A percentile compares a stretch with the other conserved stretches of the same genome.
phyloP scores from a whole-genome alignment of 2,329 filamentous ascomycete genomes.

The Stachybotrys elegans region DNA sequence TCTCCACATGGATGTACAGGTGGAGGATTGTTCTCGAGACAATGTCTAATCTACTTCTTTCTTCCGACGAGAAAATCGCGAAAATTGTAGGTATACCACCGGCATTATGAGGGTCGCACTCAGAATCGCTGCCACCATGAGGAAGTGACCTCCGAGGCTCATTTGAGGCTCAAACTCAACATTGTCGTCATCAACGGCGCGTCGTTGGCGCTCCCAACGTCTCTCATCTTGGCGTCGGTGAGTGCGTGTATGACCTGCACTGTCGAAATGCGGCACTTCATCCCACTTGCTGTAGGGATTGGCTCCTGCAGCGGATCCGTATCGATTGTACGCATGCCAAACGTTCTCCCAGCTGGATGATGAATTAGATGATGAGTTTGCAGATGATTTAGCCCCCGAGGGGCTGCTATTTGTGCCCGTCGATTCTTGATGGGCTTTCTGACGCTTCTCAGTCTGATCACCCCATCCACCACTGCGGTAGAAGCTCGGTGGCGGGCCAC shows the following conservation, averaged over 20 bases:
- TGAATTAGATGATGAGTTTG: too few species aligned
- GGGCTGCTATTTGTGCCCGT: constrained; percentile 24
- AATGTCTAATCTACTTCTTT: constrained; percentile 15
- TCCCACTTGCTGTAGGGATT: constrained; percentile 41
- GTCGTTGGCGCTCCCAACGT: constrained; percentile 25
- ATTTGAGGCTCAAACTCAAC: constrained; percentile 36
- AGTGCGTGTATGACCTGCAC: constrained; percentile 64
- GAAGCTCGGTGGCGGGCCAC: constrained; percentile 84
- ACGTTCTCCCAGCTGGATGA: neutral
- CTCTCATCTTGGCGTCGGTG: constrained; percentile 59
- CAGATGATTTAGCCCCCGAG: constrained; percentile 3
- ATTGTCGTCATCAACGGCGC: constrained; percentile 33
- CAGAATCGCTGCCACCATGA: constrained; percentile 44
- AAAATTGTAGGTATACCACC: constrained; percentile 32
- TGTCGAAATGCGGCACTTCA: constrained; percentile 75
- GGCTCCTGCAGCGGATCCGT: constrained; percentile 57
- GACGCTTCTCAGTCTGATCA: constrained; percentile 53
- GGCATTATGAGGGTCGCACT: constrained; percentile 41
- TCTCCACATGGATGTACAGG: neutral
- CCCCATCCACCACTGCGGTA: constrained; percentile 80
- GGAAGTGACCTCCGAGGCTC: constrained; percentile 39
- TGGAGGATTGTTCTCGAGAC: too few species aligned
- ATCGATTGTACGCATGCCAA: constrained; percentile 11
- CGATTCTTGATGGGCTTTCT: constrained; percentile 43
- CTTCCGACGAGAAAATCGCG: constrained; percentile 25